phyloP scores from a whole-genome alignment of 495 filamentous ascomycete species.

The Xylaria scruposa region DNA sequence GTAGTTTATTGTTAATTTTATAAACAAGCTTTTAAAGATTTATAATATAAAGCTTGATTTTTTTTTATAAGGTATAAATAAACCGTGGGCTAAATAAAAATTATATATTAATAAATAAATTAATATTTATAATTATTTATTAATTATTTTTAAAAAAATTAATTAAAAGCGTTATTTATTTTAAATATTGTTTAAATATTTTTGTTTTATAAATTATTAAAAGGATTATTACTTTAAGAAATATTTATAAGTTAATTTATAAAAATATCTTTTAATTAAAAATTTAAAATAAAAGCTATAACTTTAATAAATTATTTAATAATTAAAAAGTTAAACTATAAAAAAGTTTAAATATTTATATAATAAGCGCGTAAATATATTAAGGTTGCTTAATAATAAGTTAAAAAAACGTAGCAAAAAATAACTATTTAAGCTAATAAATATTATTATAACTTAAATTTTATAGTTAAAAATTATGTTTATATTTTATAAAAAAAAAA shows the following conservation, averaged over 20 bases:
- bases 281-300: background rate
- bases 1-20: background rate
- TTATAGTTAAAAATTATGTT: background rate
- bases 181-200: too few species aligned
- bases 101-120: too few species aligned
- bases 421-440: too few species aligned
- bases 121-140: background rate
- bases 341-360: background rate
- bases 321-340: background rate
- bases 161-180: too few species aligned
- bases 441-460: background rate
- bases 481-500: background rate
- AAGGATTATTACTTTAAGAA: background rate
- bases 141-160: too few species aligned
- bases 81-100: too few species aligned
- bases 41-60: background rate
- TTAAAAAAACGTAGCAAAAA: background rate
- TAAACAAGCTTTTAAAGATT: background rate
- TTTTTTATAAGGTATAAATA: too few species aligned
- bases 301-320: background rate
- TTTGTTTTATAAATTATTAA: background rate
- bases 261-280: background rate
- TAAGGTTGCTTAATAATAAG: background rate
- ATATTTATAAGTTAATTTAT: background rate
- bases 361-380: background rate